Evolutionary conservation across 257 asterid genomes (phyloP).

Genomic region (Nicotiana benthamiana): DNA sequence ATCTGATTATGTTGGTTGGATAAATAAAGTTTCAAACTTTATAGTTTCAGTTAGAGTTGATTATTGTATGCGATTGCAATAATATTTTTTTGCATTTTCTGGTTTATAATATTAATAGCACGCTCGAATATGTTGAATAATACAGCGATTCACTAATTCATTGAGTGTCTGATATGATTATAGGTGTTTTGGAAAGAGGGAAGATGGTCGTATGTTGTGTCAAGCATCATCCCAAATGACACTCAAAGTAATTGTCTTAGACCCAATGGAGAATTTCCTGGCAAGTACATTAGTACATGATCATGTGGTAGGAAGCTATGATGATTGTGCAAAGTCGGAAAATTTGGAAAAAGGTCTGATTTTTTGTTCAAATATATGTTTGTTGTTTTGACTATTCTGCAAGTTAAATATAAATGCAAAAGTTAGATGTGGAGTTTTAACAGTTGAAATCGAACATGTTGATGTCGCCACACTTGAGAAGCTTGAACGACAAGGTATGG

Average conservation of each 20-base stretch:
- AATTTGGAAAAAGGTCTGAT: constrained; percentile 69
- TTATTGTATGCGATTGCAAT: too few species aligned
- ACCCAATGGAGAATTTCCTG: constrained; percentile 76
- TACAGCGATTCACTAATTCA: constrained; percentile 28
- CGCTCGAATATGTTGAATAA: background rate
- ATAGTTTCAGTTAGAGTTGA: too few species aligned
- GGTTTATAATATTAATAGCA: background rate
- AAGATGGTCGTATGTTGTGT: constrained; percentile 91
- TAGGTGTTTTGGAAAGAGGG: constrained; percentile 97
- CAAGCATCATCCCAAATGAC: constrained; percentile 85
- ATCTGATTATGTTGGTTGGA: too few species aligned
- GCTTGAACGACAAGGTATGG: constrained; percentile 83
- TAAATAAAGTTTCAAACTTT: too few species aligned
- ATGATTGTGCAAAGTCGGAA: constrained; percentile 71
- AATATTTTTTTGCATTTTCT: too few species aligned
- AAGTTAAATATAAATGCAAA: constrained; percentile 9
- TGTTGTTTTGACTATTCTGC: background rate
- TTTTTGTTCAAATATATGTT: background rate
- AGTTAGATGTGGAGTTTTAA: constrained; percentile 80
- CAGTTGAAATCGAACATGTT: constrained; percentile 92
- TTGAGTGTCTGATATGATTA: constrained; percentile 62
- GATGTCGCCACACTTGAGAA: constrained; percentile 82
- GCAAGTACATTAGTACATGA: constrained; percentile 65
- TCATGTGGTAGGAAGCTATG: constrained; percentile 82
- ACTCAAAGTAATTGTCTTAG: constrained; percentile 66